Base-by-base conservation (phyloP, 2,329 filamentous ascomycete genomes). In the Ciborinia camelliae region DNA sequence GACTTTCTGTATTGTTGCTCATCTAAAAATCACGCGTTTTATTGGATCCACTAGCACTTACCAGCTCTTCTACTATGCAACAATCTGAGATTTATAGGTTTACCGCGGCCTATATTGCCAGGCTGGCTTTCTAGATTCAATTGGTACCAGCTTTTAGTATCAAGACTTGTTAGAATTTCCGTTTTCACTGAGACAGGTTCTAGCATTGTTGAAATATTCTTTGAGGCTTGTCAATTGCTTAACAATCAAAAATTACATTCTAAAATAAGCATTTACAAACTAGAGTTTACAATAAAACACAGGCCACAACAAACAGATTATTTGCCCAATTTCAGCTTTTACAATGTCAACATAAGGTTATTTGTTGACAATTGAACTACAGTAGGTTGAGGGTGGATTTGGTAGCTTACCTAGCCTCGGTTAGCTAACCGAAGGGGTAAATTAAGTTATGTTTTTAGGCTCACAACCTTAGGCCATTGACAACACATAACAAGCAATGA, bases 381-480 rank as follows among this genome's bases (percentile, higher is more conserved):
- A 2, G 26, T 30, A 35, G 12, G 4, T 9, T 14, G n/a, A 26
- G 15, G 18, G 14, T 8, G 23, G 52, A 23, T 39, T 23, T 8
- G 28, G 20, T 30, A 43, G 26, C 23, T 57, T 30, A 35, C 53
- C 15, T n/a, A 15, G 8, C 26, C 39, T 57, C 53, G 53, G 18
- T 26, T 57, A 57, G 43, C 43, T 57, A 57, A n/a, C 37, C 53
- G 53, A 57, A 39, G 37, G 53, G 53, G 37, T 57, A 43, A 43
- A 43, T 9, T 57, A 43, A 43, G 30, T 9, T 26, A 30, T 43
- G 53, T 55, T 55, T 55, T 41, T 43, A 6, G 0, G 28, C 32
- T 57, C 26, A 57, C 53, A 57, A 41, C 26, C 20, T 57, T 43
- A 26, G 43, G 10, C 30, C 9, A 30, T 30, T 35, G 15, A 43